Evolutionary conservation across 73 alveolate genomes (phyloP).

Genomic region (Blepharisma japonicum): DNA sequence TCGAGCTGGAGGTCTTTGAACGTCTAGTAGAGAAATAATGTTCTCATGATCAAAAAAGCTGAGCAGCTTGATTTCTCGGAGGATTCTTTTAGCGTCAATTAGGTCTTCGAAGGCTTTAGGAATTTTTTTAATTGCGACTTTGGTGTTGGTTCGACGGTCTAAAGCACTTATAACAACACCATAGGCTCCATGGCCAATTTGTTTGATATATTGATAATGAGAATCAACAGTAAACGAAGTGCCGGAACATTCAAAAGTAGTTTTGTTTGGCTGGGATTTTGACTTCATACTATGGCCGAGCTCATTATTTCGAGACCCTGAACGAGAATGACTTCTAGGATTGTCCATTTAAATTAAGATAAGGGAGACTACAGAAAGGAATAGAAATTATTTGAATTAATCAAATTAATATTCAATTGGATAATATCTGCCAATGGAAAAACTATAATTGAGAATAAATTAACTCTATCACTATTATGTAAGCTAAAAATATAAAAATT

Average conservation of each 20-base stretch:
- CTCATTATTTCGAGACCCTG: no score
- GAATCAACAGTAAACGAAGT: slow-evolving; percentile 47
- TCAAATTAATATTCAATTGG: no score
- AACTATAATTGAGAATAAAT: no score
- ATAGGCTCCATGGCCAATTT: slow-evolving; percentile 65
- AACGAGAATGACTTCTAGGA: no score
- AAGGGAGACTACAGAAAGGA: no score
- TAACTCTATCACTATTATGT: no score
- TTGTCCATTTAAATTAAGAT: no score
- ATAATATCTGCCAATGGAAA: no score
- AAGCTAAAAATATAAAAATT: no score
- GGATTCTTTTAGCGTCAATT: slow-evolving; percentile 55
- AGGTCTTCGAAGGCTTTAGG: slow-evolving; percentile 65
- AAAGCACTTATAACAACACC: slow-evolving; percentile 61
- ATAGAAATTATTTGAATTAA: no score
- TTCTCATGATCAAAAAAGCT: slow-evolving; percentile 79
- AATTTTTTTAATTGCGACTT: slow-evolving; percentile 70
- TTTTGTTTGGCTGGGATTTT: slow-evolving; percentile 2
- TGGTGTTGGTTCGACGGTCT: slow-evolving; percentile 47
- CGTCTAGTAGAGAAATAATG: slow-evolving; percentile 56
- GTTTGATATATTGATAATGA: slow-evolving; percentile 48
- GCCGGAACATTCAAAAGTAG: slow-evolving; percentile 47
- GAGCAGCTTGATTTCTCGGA: slow-evolving; percentile 51
- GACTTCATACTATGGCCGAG: no score
- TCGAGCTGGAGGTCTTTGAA: slow-evolving; percentile 82